phyloP scores from a whole-genome alignment of 192 early-diverging fungal genomes.

The Coemansia sp. region DNA sequence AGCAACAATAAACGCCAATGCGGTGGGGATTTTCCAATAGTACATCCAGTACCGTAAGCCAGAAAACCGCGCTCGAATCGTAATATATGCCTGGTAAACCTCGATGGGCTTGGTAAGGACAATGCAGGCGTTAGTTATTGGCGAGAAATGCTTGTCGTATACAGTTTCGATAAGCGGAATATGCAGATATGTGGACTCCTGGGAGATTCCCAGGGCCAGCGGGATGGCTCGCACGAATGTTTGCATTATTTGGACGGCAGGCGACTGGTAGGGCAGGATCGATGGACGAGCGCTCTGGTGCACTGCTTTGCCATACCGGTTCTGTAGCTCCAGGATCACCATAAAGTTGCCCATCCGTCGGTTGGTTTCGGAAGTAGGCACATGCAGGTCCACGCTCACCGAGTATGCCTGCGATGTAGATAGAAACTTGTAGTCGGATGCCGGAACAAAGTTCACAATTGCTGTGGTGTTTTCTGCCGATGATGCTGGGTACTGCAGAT shows the following conservation, averaged over 20 bases:
- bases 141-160: conserved; percentile 51
- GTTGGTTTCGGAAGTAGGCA: conserved; percentile 63
- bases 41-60: conserved; percentile 75
- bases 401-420: conserved; percentile 60
- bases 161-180: conserved; percentile 56
- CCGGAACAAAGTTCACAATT: conserved; percentile 22
- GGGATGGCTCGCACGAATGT: conserved; percentile 37
- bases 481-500: conserved; percentile 51
- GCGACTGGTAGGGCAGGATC: conserved; percentile 39
- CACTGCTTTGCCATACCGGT: conserved; percentile 29
- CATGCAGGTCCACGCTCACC: conserved; percentile 55
- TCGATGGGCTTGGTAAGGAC: conserved; percentile 57
- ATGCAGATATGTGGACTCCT: conserved; percentile 51
- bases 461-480: conserved; percentile 21
- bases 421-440: conserved; percentile 42
- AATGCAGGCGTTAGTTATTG: conserved; percentile 54
- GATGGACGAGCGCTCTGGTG: conserved; percentile 52
- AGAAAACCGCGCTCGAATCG: conserved; percentile 61
- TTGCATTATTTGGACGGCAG: conserved; percentile 6
- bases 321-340: conserved; percentile 58
- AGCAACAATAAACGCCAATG: conserved; percentile 54
- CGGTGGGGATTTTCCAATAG: conserved; percentile 66
- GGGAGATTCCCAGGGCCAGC: conserved; percentile 48
- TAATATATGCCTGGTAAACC: conserved; percentile 52
- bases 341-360: conserved; percentile 65